Evolutionary conservation across 2,329 filamentous ascomycete species (phyloP).

Genomic region (Talaromyces sp.): DNA sequence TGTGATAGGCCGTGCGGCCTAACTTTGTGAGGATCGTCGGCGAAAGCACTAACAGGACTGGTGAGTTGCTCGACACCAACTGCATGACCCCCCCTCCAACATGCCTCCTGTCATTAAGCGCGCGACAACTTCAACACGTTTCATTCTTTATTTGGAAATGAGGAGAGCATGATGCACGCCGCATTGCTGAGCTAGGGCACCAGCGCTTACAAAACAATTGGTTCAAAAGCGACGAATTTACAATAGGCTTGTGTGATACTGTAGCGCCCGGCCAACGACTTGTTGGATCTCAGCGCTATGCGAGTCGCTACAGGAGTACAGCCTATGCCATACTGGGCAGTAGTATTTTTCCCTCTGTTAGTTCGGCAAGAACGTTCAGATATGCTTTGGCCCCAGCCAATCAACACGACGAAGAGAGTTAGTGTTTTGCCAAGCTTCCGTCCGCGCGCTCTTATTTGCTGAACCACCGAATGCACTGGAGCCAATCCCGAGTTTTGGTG

Average conservation of each 20-base stretch:
- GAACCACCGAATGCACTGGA: not conserved
- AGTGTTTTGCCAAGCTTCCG: constrained; percentile 4
- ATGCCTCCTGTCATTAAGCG: not conserved
- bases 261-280: not conserved
- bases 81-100: not conserved
- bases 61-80: not conserved
- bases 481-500: not conserved
- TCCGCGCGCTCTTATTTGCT: not conserved
- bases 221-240: too few relatives aligned
- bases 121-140: not conserved
- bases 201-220: too few relatives aligned
- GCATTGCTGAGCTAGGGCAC: not conserved
- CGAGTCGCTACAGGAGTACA: not conserved
- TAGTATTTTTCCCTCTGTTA: not conserved
- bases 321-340: too few relatives aligned
- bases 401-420: not conserved
- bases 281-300: not conserved
- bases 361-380: not conserved
- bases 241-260: not conserved
- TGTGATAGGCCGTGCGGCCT: not conserved
- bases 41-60: not conserved
- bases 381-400: not conserved
- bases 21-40: not conserved
- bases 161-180: not conserved
- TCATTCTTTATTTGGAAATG: not conserved